phyloP scores from a whole-genome alignment of 2,329 filamentous ascomycete species.

The Cytospora mali region DNA sequence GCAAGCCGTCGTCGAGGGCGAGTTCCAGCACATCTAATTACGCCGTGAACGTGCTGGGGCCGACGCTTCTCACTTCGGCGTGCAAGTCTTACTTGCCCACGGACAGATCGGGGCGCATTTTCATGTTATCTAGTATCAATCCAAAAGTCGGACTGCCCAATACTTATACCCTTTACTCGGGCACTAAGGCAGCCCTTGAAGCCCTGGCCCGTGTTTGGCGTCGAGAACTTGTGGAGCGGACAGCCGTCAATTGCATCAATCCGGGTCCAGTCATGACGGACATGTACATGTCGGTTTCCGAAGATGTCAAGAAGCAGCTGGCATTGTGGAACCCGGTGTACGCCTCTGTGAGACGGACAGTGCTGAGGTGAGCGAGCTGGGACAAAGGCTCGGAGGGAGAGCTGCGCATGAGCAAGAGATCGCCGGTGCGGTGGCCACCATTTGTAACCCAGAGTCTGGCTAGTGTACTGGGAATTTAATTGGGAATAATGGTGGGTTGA shows the following conservation, averaged over 20 bases:
- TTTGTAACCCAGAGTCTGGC: slow-evolving; percentile 6
- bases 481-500: slow-evolving; percentile 2
- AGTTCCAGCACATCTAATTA: slow-evolving; percentile 65
- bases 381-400: not conserved
- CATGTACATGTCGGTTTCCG: slow-evolving; percentile 24
- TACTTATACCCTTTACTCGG: slow-evolving; percentile 34
- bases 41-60: slow-evolving; percentile 59
- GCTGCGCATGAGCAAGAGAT: slow-evolving; percentile 5
- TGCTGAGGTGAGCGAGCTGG: slow-evolving; percentile 3
- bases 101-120: slow-evolving; percentile 35
- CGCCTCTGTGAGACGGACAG: slow-evolving; percentile 1
- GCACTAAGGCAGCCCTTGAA: slow-evolving; percentile 36
- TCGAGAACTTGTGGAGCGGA: slow-evolving; percentile 32
- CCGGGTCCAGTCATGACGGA: slow-evolving; percentile 31
- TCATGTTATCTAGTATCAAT: slow-evolving; percentile 35
- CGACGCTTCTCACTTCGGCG: slow-evolving; percentile 34
- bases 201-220: slow-evolving; percentile 34
- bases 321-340: slow-evolving; percentile 1
- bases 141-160: slow-evolving; percentile 34
- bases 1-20: slow-evolving; percentile 54
- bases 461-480: slow-evolving; percentile 12
- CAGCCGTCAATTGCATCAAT: slow-evolving; percentile 36
- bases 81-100: slow-evolving; percentile 30
- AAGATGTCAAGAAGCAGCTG: slow-evolving; percentile 1
- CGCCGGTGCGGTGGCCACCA: not conserved